phyloP scores from a whole-genome alignment of 257 asterid genomes.

The Cordia subcordata region DNA sequence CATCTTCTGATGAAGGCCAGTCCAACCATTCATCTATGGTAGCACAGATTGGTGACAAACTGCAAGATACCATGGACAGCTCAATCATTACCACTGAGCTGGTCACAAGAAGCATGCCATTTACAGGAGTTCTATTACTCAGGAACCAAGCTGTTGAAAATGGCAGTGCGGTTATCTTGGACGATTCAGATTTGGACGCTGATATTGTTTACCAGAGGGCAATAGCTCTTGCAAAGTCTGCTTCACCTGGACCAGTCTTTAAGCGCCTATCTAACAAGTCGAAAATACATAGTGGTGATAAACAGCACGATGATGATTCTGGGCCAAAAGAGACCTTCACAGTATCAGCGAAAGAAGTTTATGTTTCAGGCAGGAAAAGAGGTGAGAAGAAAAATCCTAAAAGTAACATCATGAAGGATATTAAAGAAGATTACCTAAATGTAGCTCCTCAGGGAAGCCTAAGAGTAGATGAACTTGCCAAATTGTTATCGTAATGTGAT shows the following conservation, averaged over 20 bases:
- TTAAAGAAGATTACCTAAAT: constrained; percentile 47
- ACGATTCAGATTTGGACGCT: constrained; percentile 53
- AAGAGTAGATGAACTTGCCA: constrained; percentile 90
- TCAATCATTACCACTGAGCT: constrained; percentile 14
- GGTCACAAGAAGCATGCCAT: constrained; percentile 18
- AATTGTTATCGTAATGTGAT: constrained; percentile 46
- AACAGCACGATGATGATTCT: constrained; percentile 30
- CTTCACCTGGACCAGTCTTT: constrained; percentile 65
- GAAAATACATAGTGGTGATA: constrained; percentile 23
- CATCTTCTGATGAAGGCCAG: constrained; percentile 11
- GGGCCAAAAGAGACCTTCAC: constrained; percentile 25
- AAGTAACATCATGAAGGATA: constrained; percentile 37
- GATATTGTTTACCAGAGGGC: constrained; percentile 52
- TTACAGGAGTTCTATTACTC: constrained; percentile 41
- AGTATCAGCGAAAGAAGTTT: constrained; percentile 21
- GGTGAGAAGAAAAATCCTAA: constrained; percentile 30
- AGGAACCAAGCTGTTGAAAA: constrained; percentile 60
- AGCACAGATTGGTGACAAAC: constrained; percentile 13
- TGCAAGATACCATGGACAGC: constrained; percentile 17
- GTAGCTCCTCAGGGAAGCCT: constrained; percentile 60
- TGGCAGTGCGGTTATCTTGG: constrained; percentile 65
- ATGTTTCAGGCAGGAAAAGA: constrained; percentile 25
- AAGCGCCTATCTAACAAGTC: constrained; percentile 28
- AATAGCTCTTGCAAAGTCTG: constrained; percentile 55
- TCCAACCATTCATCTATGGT: constrained; percentile 7